These are phyloP conservation scores for Ensete glaucum DNA, from an alignment of 176 grass and related monocot genomes.

Conservation along the genomic window DNA sequence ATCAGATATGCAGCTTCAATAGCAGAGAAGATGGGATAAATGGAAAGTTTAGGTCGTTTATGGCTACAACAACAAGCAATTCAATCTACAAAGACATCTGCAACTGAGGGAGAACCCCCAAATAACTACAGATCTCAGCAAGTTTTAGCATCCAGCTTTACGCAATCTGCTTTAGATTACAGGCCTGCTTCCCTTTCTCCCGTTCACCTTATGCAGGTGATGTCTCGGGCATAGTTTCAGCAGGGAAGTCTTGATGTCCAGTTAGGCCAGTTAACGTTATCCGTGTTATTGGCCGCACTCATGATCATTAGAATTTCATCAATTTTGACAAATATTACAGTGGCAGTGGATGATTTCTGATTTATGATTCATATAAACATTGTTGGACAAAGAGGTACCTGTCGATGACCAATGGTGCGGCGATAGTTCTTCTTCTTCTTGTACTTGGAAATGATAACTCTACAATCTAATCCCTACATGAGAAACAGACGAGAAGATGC, in stretches of 20 bases:
- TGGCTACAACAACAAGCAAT: no score
- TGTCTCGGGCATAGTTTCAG: constrained; percentile 44
- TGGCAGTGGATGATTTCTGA: background rate
- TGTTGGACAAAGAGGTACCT: constrained; percentile 35
- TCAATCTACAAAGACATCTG: no score
- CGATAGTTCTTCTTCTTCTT: constrained; percentile 99
- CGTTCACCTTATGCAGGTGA: constrained; percentile 34
- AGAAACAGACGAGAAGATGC: constrained; percentile 24
- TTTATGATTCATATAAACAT: background rate
- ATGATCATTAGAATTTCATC: background rate
- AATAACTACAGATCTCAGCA: background rate
- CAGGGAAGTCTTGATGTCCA: constrained; percentile 79
- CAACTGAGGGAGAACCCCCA: background rate
- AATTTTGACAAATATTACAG: background rate
- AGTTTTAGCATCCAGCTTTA: background rate
- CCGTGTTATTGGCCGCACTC: constrained; percentile 72
- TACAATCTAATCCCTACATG: constrained; percentile 57
- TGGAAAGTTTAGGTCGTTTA: no score
- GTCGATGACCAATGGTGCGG: constrained; percentile 72
- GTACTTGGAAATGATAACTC: constrained; percentile 85
- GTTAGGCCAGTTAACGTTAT: constrained; percentile 77
- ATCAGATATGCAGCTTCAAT: no score
- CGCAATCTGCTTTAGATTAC: background rate
- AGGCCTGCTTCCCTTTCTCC: constrained; percentile 3
- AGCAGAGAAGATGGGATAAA: no score